phyloP scores from a whole-genome alignment of 371 early-diverging fungal species.

The Mortierella sp. region DNA sequence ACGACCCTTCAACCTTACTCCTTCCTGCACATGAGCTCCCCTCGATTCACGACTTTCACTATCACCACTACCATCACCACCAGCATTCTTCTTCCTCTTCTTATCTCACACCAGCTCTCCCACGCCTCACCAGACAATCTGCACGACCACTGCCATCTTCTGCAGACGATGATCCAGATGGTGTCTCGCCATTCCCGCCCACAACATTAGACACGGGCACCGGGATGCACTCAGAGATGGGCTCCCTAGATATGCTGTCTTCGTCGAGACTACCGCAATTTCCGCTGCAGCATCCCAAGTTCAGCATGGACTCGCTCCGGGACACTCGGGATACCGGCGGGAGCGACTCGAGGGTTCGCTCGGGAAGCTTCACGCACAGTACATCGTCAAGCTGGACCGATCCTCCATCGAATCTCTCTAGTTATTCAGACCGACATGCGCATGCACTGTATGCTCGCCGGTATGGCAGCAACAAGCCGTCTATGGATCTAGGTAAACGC shows the following conservation, averaged over 20 bases:
- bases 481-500: not conserved
- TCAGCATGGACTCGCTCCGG: no score
- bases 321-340: not conserved
- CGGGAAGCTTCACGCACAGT: not conserved
- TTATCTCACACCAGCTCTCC: not conserved
- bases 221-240: no score
- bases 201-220: not conserved
- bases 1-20: constrained; percentile 42
- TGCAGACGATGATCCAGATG: constrained; percentile 15
- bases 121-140: not conserved
- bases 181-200: constrained; percentile 10
- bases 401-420: constrained; percentile 18
- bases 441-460: not conserved
- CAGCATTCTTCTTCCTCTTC: not conserved
- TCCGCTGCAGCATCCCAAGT: no score
- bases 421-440: constrained; percentile 19
- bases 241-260: no score
- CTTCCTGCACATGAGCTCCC: constrained; percentile 33
- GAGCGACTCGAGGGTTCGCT: not conserved
- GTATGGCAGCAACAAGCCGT: not conserved
- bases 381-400: constrained; percentile 22
- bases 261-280: no score
- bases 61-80: not conserved
- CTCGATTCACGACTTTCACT: not conserved
- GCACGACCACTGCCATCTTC: constrained; percentile 4